A percentile compares a stretch with the other conserved stretches of the same genome.
These are phyloP conservation scores for Meyerozyma smithsonii DNA, from an alignment of 1,139 yeast genomes.

Conservation along the genomic window DNA sequence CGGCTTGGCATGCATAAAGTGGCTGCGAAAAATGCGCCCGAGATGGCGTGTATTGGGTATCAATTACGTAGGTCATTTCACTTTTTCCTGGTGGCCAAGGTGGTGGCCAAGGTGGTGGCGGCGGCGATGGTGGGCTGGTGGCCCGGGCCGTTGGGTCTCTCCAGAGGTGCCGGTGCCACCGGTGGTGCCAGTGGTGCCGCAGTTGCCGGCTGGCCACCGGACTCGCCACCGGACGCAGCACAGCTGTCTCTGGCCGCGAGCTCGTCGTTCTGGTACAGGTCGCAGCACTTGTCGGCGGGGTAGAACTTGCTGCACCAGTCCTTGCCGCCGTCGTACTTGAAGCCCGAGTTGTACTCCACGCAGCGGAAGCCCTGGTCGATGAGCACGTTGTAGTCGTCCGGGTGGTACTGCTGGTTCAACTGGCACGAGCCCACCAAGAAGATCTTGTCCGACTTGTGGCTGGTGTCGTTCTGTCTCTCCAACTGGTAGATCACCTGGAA, in stretches of 20 bases:
- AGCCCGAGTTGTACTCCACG: conserved; percentile 19
- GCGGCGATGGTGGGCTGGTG: background rate
- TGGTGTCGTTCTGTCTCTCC: conserved; percentile 10
- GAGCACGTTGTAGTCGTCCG: conserved; percentile 12
- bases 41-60: background rate
- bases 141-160: background rate
- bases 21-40: background rate
- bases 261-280: conserved; percentile 13
- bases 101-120: background rate
- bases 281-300: conserved; percentile 14
- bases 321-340: conserved; percentile 17
- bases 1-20: conserved; percentile 1
- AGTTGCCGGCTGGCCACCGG: conserved; percentile 3
- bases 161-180: conserved; percentile 4
- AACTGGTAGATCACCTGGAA: conserved; percentile 18
- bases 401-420: conserved; percentile 12
- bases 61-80: background rate
- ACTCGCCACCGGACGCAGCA: conserved; percentile 12
- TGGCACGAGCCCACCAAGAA: conserved; percentile 19
- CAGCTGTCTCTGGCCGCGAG: conserved; percentile 14
- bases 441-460: conserved; percentile 15
- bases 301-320: conserved; percentile 19
- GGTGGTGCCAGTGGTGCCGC: conserved; percentile 5
- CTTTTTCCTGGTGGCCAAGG: background rate
- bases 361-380: conserved; percentile 16